Evolutionary conservation across 108 stramenopile species (phyloP).

Genomic region (Cyclotella cryptica): DNA sequence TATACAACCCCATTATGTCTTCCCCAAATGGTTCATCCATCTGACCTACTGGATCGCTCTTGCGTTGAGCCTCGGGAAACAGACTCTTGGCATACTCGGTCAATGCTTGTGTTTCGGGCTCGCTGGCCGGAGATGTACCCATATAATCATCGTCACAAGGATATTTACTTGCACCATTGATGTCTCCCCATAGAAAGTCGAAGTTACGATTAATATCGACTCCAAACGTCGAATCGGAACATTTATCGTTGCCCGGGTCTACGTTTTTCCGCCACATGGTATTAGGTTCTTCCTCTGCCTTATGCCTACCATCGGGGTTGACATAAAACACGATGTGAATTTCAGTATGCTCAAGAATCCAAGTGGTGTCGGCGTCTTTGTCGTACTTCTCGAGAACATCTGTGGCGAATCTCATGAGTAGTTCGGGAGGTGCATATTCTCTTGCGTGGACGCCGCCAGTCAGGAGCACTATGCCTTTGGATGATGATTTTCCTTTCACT

Average conservation of each 20-base stretch:
- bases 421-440: slow-evolving; percentile 65
- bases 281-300: slow-evolving; percentile 47
- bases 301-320: slow-evolving; percentile 67
- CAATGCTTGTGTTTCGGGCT: slow-evolving; percentile 62
- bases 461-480: slow-evolving; percentile 29
- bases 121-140: slow-evolving; percentile 47
- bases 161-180: slow-evolving; percentile 32
- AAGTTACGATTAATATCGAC: slow-evolving; percentile 75
- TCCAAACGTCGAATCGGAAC: slow-evolving; percentile 27
- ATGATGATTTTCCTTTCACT: slow-evolving; percentile 6
- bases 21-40: slow-evolving; percentile 39
- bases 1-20: slow-evolving; percentile 46
- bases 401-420: slow-evolving; percentile 46
- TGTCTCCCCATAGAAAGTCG: slow-evolving; percentile 56
- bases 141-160: slow-evolving; percentile 47
- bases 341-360: slow-evolving; percentile 49
- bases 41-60: slow-evolving; percentile 30
- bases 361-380: slow-evolving; percentile 51
- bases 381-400: slow-evolving; percentile 31
- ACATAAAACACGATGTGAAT: slow-evolving; percentile 60
- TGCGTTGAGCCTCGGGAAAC: slow-evolving; percentile 55
- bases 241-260: slow-evolving; percentile 22
- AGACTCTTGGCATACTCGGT: slow-evolving; percentile 43
- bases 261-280: slow-evolving; percentile 56
- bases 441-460: slow-evolving; percentile 57